These are phyloP conservation scores for Hypoxylon sp. DNA, from an alignment of 2,329 filamentous ascomycete genomes.

Conservation along the genomic window DNA sequence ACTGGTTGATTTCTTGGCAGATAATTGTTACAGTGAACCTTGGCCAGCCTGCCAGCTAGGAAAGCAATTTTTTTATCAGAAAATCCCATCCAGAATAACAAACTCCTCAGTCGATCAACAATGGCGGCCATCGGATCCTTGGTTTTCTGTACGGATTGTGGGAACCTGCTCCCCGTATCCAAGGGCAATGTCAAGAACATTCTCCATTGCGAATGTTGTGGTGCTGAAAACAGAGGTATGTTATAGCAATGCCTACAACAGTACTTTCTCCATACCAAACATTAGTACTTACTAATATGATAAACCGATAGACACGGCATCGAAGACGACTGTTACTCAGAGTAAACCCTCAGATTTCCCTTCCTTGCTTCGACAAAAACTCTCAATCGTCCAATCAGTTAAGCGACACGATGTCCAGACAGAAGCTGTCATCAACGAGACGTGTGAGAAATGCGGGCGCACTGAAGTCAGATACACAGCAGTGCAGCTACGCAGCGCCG, in stretches of 20 bases:
- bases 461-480: slow-evolving; percentile 88
- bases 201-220: slow-evolving; percentile 88
- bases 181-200: slow-evolving; percentile 82
- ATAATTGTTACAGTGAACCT: background rate
- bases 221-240: slow-evolving; percentile 85
- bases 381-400: slow-evolving; percentile 87
- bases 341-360: slow-evolving; percentile 95
- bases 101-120: background rate
- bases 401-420: slow-evolving; percentile 83
- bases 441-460: slow-evolving; percentile 84
- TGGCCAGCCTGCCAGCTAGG: background rate
- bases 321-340: slow-evolving; percentile 82
- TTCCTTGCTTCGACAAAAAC: slow-evolving; percentile 87
- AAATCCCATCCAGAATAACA: background rate
- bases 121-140: slow-evolving; percentile 94
- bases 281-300: slow-evolving; percentile 25
- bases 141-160: slow-evolving; percentile 93
- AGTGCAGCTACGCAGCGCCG: slow-evolving; percentile 89
- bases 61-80: background rate
- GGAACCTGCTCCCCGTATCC: slow-evolving; percentile 87
- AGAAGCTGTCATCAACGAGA: slow-evolving; percentile 75
- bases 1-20: background rate
- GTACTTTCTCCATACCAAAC: slow-evolving; percentile 6
- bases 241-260: slow-evolving; percentile 25
- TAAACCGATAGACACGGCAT: slow-evolving; percentile 73